Base-by-base conservation (phyloP, 805 yeast species). In the Cyberlindnera meyerae region DNA sequence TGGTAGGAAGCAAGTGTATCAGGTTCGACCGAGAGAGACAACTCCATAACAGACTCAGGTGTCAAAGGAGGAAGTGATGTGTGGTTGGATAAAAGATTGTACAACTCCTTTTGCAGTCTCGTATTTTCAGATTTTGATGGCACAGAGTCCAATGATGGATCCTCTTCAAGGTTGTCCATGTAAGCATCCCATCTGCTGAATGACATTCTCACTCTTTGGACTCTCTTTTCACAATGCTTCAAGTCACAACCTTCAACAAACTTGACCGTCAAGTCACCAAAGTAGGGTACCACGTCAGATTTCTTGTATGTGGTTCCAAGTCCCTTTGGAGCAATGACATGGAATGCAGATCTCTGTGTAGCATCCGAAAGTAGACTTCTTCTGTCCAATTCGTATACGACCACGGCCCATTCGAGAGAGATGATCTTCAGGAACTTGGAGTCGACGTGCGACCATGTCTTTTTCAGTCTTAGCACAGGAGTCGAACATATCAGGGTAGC, bases 321-420 rank as follows among this genome's bases (percentile, higher is more conserved):
- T 9, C 94, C 93, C 49, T 90, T 84, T 4, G 96, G 87, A 8
- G 94, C 89, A 66, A 86, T 71, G 20, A 88, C 77, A 62, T 81
- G 83, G 45, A 73, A 79, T 20, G 80, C 77, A 34, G 73, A 70
- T 58, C 77, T 73, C 37, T 70, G 73, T 27, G 76, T 68, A 5
- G 77, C 65, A 33, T 76, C 74, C 30, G 75, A 68, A 15, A 73
- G 66, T 58, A 83, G 67, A 33, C 80, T 72, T 48, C 93, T 70
- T 52, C 93, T 73, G 44, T 87, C 94, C 24, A 90, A 67, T 54
- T 89, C 97, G 61, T 84, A 86, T 8, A 86, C 80, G 17, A 90
- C 94, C 2, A 94, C 95, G 0, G 93, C 85, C 97, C 97, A 90
- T 49, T 84, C 94, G 34, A 78, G 76, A 29, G 79, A 73, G 20